These are phyloP conservation scores for Cornus suecica DNA, from an alignment of 148 eudicot species.

Conservation along the genomic window DNA sequence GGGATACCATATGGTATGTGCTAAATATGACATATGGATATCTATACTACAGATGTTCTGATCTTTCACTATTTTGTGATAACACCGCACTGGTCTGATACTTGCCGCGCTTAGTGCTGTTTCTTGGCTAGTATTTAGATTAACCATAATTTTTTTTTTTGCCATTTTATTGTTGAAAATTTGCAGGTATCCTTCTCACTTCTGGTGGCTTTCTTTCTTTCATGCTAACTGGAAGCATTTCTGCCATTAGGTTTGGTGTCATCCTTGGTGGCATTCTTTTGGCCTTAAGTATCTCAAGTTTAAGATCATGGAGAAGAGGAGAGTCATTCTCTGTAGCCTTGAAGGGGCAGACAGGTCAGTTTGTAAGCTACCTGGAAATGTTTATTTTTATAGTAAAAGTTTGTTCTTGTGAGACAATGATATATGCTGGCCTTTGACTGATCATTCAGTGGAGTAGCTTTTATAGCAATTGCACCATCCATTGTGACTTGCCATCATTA, in stretches of 20 bases:
- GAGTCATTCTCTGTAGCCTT: constrained; percentile 47
- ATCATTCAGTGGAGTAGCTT: neutral
- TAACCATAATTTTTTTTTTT: neutral
- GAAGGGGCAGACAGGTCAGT: constrained; percentile 88
- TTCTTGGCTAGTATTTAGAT: neutral
- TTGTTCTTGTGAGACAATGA: neutral
- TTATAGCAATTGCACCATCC: too few relatives aligned
- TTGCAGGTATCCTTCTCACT: constrained; percentile 70
- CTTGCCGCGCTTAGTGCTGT: neutral
- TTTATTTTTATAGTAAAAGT: neutral
- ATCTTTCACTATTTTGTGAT: neutral
- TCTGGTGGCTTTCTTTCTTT: constrained; percentile 83
- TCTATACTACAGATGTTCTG: neutral
- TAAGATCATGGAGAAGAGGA: constrained; percentile 78
- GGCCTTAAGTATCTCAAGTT: constrained; percentile 77
- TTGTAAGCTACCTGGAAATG: neutral
- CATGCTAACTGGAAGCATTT: constrained; percentile 77
- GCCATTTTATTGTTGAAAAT: constrained; percentile 11
- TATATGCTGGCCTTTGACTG: neutral
- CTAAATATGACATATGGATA: neutral
- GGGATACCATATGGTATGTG: constrained; percentile 93
- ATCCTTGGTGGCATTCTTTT: constrained; percentile 89
- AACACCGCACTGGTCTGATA: neutral
- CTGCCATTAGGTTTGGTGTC: constrained; percentile 86
- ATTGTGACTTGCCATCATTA: too few relatives aligned